These are phyloP conservation scores for Fusarium citri DNA, from an alignment of 2,329 filamentous ascomycete species.

Conservation along the genomic window DNA sequence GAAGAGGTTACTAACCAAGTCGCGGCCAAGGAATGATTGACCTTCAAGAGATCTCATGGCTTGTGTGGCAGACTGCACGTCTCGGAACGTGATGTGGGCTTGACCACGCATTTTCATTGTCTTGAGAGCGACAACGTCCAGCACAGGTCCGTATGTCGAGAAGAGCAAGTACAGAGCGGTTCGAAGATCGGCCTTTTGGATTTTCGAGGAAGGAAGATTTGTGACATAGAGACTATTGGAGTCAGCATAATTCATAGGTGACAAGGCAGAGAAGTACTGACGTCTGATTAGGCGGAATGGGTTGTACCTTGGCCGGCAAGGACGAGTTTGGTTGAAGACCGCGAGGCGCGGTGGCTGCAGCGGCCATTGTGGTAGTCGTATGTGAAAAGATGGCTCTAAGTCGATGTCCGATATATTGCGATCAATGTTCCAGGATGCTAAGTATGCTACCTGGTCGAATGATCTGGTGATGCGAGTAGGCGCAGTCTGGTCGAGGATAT, in stretches of 20 bases:
- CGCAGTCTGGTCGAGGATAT: slow-evolving; percentile 22
- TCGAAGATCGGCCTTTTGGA: slow-evolving; percentile 88
- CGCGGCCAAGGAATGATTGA: slow-evolving; percentile 84
- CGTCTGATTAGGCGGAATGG: slow-evolving; percentile 79
- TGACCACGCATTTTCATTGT: slow-evolving; percentile 95
- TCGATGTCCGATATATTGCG: background rate
- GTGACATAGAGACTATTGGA: slow-evolving; percentile 82
- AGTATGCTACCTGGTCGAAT: slow-evolving; percentile 3
- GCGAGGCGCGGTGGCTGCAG: slow-evolving; percentile 53
- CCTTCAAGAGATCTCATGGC: slow-evolving; percentile 91
- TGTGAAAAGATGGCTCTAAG: background rate
- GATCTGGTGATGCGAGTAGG: slow-evolving; percentile 14
- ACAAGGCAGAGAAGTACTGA: slow-evolving; percentile 56
- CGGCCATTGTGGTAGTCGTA: slow-evolving; percentile 47
- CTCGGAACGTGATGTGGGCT: slow-evolving; percentile 90
- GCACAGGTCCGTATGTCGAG: slow-evolving; percentile 89
- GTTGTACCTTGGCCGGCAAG: slow-evolving; percentile 63
- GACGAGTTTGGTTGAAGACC: slow-evolving; percentile 56
- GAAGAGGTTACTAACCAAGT: slow-evolving; percentile 73
- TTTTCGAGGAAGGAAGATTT: slow-evolving; percentile 86
- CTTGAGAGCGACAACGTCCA: slow-evolving; percentile 91
- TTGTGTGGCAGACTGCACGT: slow-evolving; percentile 91
- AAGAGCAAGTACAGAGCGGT: slow-evolving; percentile 93
- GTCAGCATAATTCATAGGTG: slow-evolving; percentile 8
- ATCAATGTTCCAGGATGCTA: background rate